phyloP scores from a whole-genome alignment of 805 yeast species.

The Starmera amethionina region DNA sequence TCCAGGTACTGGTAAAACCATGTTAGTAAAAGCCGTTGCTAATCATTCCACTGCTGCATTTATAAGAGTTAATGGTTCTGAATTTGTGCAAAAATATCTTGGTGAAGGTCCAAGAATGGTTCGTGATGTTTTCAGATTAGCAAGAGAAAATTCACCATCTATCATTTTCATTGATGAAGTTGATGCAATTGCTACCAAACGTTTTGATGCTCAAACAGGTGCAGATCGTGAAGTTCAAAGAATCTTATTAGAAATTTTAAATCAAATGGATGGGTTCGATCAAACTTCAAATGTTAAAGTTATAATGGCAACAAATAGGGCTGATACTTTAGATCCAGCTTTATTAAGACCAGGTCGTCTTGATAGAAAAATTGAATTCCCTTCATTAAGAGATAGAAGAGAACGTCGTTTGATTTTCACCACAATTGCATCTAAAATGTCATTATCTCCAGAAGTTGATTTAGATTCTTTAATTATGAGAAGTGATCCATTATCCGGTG shows the following conservation, averaged over 20 bases:
- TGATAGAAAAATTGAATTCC: conserved; percentile 97
- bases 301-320: conserved; percentile 98
- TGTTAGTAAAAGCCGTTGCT: conserved; percentile 98
- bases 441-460: conserved; percentile 95
- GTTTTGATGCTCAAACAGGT: conserved; percentile 99
- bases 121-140: conserved; percentile 93
- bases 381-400: conserved; percentile 91
- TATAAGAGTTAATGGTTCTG: conserved; percentile 95
- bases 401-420: conserved; percentile 94
- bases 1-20: conserved; percentile 99
- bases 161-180: conserved; percentile 97
- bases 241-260: conserved; percentile 85
- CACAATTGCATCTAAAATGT: conserved; percentile 95
- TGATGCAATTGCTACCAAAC: conserved; percentile 97
- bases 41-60: conserved; percentile 92
- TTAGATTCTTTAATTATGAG: conserved; percentile 89
- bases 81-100: conserved; percentile 93
- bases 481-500: conserved; percentile 96
- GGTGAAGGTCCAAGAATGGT: conserved; percentile 99
- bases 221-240: conserved; percentile 99
- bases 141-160: conserved; percentile 95
- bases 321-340: conserved; percentile 99
- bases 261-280: conserved; percentile 99
- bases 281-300: conserved; percentile 93
- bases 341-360: conserved; percentile 95